Percentiles rank a stretch among this genome's conserved stretches.
Evolutionary conservation across 495 filamentous ascomycete genomes (phyloP).

Genomic region (Aspergillus conjunctus): DNA sequence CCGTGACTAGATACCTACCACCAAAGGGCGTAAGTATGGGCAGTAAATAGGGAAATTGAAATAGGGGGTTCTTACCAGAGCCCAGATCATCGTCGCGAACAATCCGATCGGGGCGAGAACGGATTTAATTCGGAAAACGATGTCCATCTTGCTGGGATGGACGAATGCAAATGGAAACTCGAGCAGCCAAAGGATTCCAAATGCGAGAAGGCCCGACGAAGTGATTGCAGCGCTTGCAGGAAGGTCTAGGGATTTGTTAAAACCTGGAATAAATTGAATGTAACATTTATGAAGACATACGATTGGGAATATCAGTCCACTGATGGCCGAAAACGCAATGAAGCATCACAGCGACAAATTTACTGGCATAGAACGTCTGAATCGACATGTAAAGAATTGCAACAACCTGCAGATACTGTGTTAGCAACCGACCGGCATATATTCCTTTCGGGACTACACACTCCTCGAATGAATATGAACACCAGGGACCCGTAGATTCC

Average conservation of each 20-base stretch:
- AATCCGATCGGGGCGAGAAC: slow-evolving; percentile 4
- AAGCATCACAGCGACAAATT: slow-evolving; percentile 10
- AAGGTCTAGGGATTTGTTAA: not conserved
- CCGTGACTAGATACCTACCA: not conserved
- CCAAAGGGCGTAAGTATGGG: not conserved
- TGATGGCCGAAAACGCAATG: slow-evolving; percentile 5
- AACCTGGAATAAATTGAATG: not conserved
- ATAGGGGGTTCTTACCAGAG: not conserved
- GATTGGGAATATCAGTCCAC: slow-evolving; percentile 9
- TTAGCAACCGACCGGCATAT: not conserved
- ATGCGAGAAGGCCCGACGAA: slow-evolving; percentile 3
- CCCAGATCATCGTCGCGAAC: slow-evolving; percentile 12
- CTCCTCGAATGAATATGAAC: slow-evolving; percentile 11
- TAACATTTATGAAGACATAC: not conserved
- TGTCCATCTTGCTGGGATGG: slow-evolving; percentile 12
- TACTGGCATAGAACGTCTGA: slow-evolving; percentile 9
- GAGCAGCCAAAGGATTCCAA: slow-evolving; percentile 9
- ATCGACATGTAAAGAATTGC: slow-evolving; percentile 7
- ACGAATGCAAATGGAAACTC: slow-evolving; percentile 10
- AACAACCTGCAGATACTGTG: slow-evolving; percentile 3
- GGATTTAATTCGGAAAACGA: slow-evolving; percentile 7
- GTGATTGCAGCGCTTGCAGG: slow-evolving; percentile 8
- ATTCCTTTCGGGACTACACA: not conserved
- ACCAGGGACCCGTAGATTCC: slow-evolving; percentile 9
- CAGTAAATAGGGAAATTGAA: not conserved